Percentiles rank a stretch among this genome's conserved stretches.
These are phyloP conservation scores for Amylostereum chailletii DNA, from an alignment of 1,284 basidiomycete species.

Conservation along the genomic window DNA sequence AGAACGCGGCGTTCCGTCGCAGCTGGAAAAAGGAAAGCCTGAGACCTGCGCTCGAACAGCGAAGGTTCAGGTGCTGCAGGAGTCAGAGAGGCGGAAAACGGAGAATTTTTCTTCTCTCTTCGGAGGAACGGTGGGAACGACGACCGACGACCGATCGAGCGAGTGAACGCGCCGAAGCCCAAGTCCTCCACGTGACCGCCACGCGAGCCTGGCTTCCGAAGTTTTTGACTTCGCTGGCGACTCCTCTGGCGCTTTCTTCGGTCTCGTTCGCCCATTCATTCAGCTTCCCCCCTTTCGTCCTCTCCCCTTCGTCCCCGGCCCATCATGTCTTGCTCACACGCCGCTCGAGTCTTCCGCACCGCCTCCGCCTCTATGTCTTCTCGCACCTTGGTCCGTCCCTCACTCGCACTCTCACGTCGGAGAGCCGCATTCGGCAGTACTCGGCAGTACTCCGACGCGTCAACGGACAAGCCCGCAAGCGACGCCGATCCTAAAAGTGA, in stretches of 20 bases:
- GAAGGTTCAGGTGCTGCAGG: too few relatives aligned
- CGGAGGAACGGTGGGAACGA: not conserved
- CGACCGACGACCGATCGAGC: too few relatives aligned
- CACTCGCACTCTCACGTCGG: conserved; percentile 18
- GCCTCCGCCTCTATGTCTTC: conserved; percentile 47
- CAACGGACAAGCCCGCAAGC: conserved; percentile 21
- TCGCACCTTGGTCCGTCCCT: conserved; percentile 29
- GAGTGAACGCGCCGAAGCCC: not conserved
- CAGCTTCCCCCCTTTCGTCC: conserved; percentile 10
- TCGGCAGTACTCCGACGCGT: conserved; percentile 43
- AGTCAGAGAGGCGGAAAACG: too few relatives aligned
- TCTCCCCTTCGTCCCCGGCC: conserved; percentile 11
- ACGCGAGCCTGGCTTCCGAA: not conserved
- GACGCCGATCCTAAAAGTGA: conserved; percentile 23
- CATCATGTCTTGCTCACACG: conserved; percentile 41
- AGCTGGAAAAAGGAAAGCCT: too few relatives aligned
- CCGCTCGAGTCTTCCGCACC: conserved; percentile 45
- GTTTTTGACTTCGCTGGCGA: not conserved
- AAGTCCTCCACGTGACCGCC: not conserved
- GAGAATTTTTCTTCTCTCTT: not conserved
- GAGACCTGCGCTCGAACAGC: too few relatives aligned
- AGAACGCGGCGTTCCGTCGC: not conserved
- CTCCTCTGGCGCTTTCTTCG: too few relatives aligned
- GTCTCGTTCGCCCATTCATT: conserved; percentile 6
- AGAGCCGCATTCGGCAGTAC: conserved; percentile 16